Evolutionary conservation across 2,329 filamentous ascomycete species (phyloP).

Genomic region (Exophiala mesophila): DNA sequence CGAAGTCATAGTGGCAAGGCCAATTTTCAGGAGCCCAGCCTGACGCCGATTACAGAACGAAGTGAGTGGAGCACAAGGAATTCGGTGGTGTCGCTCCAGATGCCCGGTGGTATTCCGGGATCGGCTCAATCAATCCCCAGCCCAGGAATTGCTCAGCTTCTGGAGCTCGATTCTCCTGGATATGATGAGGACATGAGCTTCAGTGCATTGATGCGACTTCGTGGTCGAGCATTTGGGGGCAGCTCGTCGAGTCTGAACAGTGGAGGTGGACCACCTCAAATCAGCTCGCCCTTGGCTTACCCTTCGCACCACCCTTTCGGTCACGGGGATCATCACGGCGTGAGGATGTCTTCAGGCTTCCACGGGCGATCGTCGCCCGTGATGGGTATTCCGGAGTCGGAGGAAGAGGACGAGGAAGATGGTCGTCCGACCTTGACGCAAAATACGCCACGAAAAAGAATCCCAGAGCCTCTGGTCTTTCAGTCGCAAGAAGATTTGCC

Average conservation of each 20-base stretch:
- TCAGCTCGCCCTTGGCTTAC: constrained; percentile 35
- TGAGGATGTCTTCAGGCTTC: constrained; percentile 15
- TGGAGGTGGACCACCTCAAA: constrained; percentile 33
- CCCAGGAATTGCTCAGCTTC: constrained; percentile 72
- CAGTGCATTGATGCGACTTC: constrained; percentile 65
- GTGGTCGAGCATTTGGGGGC: constrained; percentile 73
- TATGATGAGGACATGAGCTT: constrained; percentile 68
- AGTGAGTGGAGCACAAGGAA: constrained; percentile 96
- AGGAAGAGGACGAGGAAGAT: constrained; percentile 26
- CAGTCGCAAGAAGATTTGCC: constrained; percentile 22
- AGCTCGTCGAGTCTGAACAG: constrained; percentile 69
- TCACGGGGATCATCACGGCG: constrained; percentile 8
- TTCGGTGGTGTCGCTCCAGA: constrained; percentile 70
- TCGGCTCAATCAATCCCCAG: constrained; percentile 56
- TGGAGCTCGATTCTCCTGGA: constrained; percentile 48
- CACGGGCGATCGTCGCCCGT: constrained; percentile 19
- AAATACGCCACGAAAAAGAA: constrained; percentile 25
- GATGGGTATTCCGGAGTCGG: constrained; percentile 26
- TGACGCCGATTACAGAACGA: constrained; percentile 93
- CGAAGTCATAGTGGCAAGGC: constrained; percentile 69
- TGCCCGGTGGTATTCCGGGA: constrained; percentile 42
- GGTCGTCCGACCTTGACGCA: constrained; percentile 27
- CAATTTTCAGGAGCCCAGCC: constrained; percentile 76
- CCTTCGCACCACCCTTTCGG: constrained; percentile 28
- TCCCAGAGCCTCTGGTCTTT: constrained; percentile 11